These are phyloP conservation scores for Spathaspora sp. DNA, from an alignment of 805 yeast genomes.

Conservation along the genomic window DNA sequence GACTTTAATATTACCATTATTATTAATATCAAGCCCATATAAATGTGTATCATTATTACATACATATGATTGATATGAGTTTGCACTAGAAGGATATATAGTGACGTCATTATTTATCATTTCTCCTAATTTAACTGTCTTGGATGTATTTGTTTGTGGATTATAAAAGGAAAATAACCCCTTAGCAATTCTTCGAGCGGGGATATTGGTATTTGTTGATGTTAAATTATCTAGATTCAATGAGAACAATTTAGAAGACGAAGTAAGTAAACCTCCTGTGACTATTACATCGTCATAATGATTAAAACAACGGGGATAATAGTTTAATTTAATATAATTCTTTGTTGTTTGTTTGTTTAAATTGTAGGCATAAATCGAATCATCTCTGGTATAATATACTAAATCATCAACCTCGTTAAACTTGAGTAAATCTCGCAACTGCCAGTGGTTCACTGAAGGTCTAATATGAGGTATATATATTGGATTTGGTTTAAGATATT, in stretches of 20 bases:
- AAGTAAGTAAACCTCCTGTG: constrained; percentile 47
- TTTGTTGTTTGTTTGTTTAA: constrained; percentile 24
- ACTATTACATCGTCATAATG: constrained; percentile 48
- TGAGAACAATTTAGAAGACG: constrained; percentile 27
- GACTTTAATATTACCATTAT: constrained; percentile 40
- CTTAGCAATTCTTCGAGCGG: constrained; percentile 37
- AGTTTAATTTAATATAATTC: constrained; percentile 49
- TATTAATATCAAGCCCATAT: constrained; percentile 58
- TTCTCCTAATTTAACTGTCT: constrained; percentile 65
- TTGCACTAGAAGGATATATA: constrained; percentile 34
- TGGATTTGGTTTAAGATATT: constrained; percentile 34
- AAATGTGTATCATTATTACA: constrained; percentile 82
- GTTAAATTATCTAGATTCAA: constrained; percentile 21
- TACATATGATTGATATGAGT: constrained; percentile 53
- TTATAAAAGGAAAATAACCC: constrained; percentile 64
- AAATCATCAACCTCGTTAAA: constrained; percentile 41
- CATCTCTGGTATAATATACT: constrained; percentile 58
- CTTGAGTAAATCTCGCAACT: constrained; percentile 69
- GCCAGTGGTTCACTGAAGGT: constrained; percentile 62
- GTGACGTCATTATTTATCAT: constrained; percentile 80
- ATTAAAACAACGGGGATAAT: constrained; percentile 68
- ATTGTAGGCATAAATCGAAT: constrained; percentile 45
- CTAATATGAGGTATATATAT: constrained; percentile 27
- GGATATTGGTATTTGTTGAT: constrained; percentile 3
- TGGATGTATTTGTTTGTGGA: constrained; percentile 42